Percentiles rank a stretch among this genome's conserved stretches.
These are phyloP conservation scores for Starmerella khaoyaiensis DNA, from an alignment of 805 yeast genomes.

Conservation along the genomic window DNA sequence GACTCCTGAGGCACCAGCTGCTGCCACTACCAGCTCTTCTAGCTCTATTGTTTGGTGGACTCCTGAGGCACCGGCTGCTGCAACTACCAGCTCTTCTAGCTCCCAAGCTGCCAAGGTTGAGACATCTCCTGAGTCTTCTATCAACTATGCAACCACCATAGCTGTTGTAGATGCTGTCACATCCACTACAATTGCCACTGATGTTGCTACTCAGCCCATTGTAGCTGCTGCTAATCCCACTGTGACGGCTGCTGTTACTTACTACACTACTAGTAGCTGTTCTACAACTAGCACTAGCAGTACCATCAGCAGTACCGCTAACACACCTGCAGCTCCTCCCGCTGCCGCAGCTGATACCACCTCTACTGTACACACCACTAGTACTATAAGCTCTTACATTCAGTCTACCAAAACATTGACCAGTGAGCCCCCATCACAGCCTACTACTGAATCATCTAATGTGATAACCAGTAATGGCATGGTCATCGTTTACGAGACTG, in stretches of 20 bases:
- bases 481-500: constrained; percentile 8
- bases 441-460: background rate
- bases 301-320: background rate
- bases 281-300: background rate
- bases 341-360: constrained; percentile 1
- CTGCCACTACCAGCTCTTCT: constrained; percentile 2
- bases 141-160: background rate
- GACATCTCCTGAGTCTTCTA: background rate
- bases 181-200: constrained; percentile 1
- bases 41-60: background rate
- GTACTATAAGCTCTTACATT: background rate
- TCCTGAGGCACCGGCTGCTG: background rate
- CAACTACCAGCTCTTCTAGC: background rate
- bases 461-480: constrained; percentile 10
- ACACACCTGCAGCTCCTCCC: constrained; percentile 9
- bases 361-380: constrained; percentile 3
- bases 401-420: constrained; percentile 6
- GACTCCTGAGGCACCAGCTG: constrained; percentile 1
- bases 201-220: background rate
- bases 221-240: background rate
- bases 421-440: constrained; percentile 1
- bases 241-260: background rate
- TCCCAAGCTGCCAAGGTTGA: constrained; percentile 1
- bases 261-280: background rate
- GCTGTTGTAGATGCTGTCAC: background rate